Base-by-base conservation (phyloP, 106 monocot genomes). In the Phalaenopsis equestris region DNA sequence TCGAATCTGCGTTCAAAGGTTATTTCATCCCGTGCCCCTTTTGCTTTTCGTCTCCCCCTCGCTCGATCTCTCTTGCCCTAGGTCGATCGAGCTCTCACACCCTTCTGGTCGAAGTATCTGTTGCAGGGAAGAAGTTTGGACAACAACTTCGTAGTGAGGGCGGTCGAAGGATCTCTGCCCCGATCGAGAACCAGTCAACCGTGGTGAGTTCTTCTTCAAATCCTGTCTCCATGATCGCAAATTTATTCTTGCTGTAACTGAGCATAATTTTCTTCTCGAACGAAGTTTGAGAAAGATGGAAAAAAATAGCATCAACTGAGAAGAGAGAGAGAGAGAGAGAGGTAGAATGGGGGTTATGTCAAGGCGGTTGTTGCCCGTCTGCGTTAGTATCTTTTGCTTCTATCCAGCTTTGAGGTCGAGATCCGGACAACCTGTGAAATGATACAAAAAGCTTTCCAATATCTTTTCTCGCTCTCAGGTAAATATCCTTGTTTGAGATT, bases 331-430 rank as follows among this genome's bases (percentile, higher is more conserved):
- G 30, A 30, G 30, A 30, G 30, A 30, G 30, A 30, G 42, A 56
- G 57, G 45, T 58, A 23, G 45, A 83, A 85, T 85, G 85, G 85
- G 85, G 78, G 81, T 85, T n/a, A 78, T 85, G 81, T 85, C 85
- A 10, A 85, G 85, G 81, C 78, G 73, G 73, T 81, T 85, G 42
- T 18, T 85, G 74, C 85, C 85, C 18, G 85, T 39, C 38, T 85
- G 85, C 49, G 81, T 81, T 73, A 55, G 77, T 16, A 78, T 85
- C 37, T 85, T 81, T 81, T 85, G 38, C 74, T 74, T 85, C 56
- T 85, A 81, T 72, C 85, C 85, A 2, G 47, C 81, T 6, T 41
- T 85, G 78, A 42, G 85, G 64, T 10, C 85, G 7, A 81, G 85
- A 48, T 85, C 85, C 4, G 56, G 85, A 41, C 85, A 85, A 24